Percentiles rank a stretch among this genome's conserved stretches.
Evolutionary conservation across 2,329 filamentous ascomycete genomes (phyloP).

Genomic region (Leptographium lundbergii): DNA sequence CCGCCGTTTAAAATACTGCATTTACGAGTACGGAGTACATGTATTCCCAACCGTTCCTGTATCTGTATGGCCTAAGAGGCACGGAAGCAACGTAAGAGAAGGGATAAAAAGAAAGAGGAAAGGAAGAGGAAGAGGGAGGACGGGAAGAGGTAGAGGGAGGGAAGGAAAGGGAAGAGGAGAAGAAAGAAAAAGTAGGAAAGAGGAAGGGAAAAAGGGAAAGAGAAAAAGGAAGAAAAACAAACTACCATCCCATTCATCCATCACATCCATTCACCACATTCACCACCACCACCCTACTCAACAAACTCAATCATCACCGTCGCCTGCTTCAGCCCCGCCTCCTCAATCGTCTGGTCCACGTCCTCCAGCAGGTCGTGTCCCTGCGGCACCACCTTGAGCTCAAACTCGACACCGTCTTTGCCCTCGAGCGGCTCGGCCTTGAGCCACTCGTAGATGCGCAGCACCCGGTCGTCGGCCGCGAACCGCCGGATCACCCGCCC

Average conservation of each 20-base stretch:
- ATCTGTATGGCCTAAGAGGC: no score
- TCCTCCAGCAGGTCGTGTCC: conserved; percentile 72
- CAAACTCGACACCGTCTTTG: conserved; percentile 67
- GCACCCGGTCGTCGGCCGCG: conserved; percentile 59
- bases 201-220: conserved; percentile 1
- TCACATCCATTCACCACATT: not conserved
- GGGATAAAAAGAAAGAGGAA: no score
- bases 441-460: conserved; percentile 88
- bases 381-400: conserved; percentile 66
- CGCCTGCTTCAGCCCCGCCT: conserved; percentile 78
- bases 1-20: no score
- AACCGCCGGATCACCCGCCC: conserved; percentile 86
- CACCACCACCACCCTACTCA: conserved; percentile 24
- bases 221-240: conserved; percentile 2
- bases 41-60: no score
- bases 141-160: not conserved
- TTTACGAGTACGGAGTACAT: no score
- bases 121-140: no score
- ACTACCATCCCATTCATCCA: not conserved
- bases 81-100: no score
- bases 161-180: not conserved
- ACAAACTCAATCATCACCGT: conserved; percentile 92
- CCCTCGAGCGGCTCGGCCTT: conserved; percentile 78
- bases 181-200: no score
- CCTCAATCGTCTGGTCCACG: conserved; percentile 61